These are phyloP conservation scores for Globisporangium parvum DNA, from an alignment of 352 stramenopile species.

Conservation along the genomic window DNA sequence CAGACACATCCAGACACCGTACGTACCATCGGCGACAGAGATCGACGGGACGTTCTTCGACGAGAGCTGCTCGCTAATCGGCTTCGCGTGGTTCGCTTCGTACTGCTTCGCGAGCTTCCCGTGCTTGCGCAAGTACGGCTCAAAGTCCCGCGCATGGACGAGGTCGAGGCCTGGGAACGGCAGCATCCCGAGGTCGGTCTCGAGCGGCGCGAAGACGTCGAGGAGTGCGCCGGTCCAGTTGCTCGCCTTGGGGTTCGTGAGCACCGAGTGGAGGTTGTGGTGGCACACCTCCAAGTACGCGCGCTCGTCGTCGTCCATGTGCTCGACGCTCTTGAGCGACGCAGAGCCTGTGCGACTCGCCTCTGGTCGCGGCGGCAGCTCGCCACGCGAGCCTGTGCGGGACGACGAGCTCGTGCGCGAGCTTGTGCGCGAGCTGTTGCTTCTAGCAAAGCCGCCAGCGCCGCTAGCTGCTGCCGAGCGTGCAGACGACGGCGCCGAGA, in stretches of 20 bases:
- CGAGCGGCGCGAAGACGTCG: conserved; percentile 69
- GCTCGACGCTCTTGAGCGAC: conserved; percentile 22
- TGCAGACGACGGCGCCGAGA: conserved; percentile 23
- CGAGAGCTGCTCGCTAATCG: conserved; percentile 76
- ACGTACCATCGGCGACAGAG: conserved; percentile 61
- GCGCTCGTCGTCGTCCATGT: conserved; percentile 51
- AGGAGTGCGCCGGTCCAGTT: conserved; percentile 68
- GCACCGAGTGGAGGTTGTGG: conserved; percentile 83
- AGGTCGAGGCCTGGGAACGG: conserved; percentile 58
- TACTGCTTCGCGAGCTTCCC: conserved; percentile 58
- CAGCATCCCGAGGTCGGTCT: conserved; percentile 59
- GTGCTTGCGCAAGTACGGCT: conserved; percentile 70
- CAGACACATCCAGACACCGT: background rate
- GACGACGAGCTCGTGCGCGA: conserved; percentile 28
- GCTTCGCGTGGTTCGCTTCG: conserved; percentile 71
- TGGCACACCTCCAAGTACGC: conserved; percentile 62
- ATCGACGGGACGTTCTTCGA: conserved; percentile 81
- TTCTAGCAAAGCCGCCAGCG: conserved; percentile 1
- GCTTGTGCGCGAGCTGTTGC: conserved; percentile 20
- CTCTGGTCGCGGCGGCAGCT: conserved; percentile 2
- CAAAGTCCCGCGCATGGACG: conserved; percentile 63
- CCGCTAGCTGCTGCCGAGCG: conserved; percentile 12
- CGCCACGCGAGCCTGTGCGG: conserved; percentile 15
- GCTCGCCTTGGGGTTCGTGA: conserved; percentile 70
- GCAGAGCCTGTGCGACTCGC: background rate